Evolutionary conservation across 108 stramenopile species (phyloP).

Genomic region (Discostella stelligeroides): DNA sequence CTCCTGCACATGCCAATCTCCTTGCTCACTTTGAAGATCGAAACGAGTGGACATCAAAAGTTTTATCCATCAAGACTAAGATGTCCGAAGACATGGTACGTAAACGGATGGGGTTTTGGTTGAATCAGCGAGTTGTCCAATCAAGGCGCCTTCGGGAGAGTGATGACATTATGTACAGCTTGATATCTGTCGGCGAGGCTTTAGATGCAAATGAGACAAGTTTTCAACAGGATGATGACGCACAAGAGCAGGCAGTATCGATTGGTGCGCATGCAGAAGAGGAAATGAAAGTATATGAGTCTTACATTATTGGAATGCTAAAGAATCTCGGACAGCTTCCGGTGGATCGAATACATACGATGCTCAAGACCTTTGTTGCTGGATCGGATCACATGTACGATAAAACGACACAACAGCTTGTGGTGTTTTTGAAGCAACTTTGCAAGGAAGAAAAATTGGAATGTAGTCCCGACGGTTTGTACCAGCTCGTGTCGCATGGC

Average conservation of each 20-base stretch:
- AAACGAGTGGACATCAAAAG: conserved; percentile 66
- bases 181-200: conserved; percentile 48
- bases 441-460: conserved; percentile 84
- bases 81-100: conserved; percentile 69
- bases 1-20: conserved; percentile 89
- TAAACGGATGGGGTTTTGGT: conserved; percentile 86
- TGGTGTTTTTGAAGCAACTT: conserved; percentile 73
- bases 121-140: conserved; percentile 80
- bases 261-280: conserved; percentile 79
- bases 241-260: conserved; percentile 62
- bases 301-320: conserved; percentile 90
- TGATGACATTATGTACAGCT: conserved; percentile 20
- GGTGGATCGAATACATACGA: conserved; percentile 83
- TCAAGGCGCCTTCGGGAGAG: conserved; percentile 6
- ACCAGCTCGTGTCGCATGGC: conserved; percentile 12
- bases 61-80: conserved; percentile 73
- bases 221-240: conserved; percentile 65
- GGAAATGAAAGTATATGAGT: conserved; percentile 80
- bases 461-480: conserved; percentile 87
- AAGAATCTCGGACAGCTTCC: conserved; percentile 81
- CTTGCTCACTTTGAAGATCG: conserved; percentile 92
- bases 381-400: conserved; percentile 86
- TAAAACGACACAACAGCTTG: conserved; percentile 82
- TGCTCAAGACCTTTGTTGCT: conserved; percentile 88
- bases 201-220: conserved; percentile 46